Base-by-base conservation (phyloP, 1,284 basidiomycete genomes). In the Cryptococcus jaspeensis region DNA sequence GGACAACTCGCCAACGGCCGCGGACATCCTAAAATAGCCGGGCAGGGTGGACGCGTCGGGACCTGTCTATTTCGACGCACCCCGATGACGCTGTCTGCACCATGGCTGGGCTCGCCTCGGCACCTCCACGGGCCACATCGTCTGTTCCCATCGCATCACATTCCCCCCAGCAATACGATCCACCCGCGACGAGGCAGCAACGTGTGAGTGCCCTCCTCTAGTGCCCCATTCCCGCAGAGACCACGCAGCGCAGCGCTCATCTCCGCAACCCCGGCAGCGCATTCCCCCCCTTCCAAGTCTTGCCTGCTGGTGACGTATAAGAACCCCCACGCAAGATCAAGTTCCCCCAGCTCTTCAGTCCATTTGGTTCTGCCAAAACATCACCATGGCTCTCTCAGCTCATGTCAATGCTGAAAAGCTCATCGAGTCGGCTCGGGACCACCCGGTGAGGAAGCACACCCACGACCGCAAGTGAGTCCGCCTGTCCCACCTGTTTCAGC, bases 341-440 rank as follows among this genome's bases (percentile, higher is more conserved):
- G 28, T 32, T 4, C 5, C n/a, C 9, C 28, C 28, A 32, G 28
- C 28, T 9, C 28, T 4, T 32, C 46, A 48, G 5, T 12, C 22
- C 40, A 42, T 7, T 49, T 36, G 35, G 18, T 48, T 5, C 28
- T 20, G 39, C 28, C 22, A 50, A 18, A 25, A 48, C 11, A n/a
- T 18, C 61, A 72, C 13, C 22, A 78, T 76, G 75, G 59, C 70
- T 23, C 64, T 78, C 50, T 63, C 62, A 15, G 59, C 65, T 54
- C 74, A 78, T 64, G 56, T 78, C 49, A 69, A 78, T 65, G 54
- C 75, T 7, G 74, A 76, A 42, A 63, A 72, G 62, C 61, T 80
- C 60, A 66, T 80, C 46, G 43, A 49, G 7, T 45, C 68, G 16
- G 58, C 75, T 1, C 55, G 59, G n/a, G 74, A 76, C 51, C 75